Percentiles rank a stretch among this genome's conserved stretches.
Evolutionary conservation across 139 green algal species (phyloP).

Genomic region (Diplosphaera chodatii): DNA sequence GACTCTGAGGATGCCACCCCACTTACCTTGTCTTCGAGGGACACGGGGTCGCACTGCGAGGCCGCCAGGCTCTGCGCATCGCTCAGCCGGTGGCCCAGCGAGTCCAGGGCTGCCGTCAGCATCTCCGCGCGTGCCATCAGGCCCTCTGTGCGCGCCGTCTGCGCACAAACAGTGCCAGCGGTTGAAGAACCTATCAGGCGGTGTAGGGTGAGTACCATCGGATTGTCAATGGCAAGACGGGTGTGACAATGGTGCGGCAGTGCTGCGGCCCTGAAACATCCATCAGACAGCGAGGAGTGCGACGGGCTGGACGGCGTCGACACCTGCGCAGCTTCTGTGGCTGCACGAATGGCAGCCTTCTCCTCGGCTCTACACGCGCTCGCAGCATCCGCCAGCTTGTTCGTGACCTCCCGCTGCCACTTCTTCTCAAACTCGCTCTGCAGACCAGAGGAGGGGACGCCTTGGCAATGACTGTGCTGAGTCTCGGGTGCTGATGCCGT

Average conservation of each 20-base stretch:
- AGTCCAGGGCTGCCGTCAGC: constrained; percentile 27
- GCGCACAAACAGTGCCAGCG: too few species aligned
- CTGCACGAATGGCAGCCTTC: neutral
- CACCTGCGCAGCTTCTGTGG: constrained; percentile 14
- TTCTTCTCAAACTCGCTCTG: constrained; percentile 57
- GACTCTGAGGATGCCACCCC: too few species aligned
- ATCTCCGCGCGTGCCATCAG: constrained; percentile 5
- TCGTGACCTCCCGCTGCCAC: constrained; percentile 29
- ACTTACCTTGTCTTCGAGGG: constrained; percentile 26
- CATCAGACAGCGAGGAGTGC: too few species aligned
- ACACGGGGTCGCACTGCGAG: constrained; percentile 33
- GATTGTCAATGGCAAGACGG: too few species aligned
- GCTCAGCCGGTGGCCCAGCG: constrained; percentile 27
- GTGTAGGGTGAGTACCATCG: too few species aligned
- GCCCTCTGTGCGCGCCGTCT: constrained; percentile 3
- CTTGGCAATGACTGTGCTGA: too few species aligned
- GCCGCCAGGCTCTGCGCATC: constrained; percentile 41
- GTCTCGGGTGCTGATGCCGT: too few species aligned
- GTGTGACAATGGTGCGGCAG: too few species aligned
- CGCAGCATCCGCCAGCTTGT: constrained; percentile 40
- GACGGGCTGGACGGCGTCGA: too few species aligned
- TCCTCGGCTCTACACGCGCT: constrained; percentile 10
- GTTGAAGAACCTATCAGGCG: too few species aligned
- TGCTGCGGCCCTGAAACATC: too few species aligned
- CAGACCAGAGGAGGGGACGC: too few species aligned